Conservation (phyloP, 2,329 filamentous ascomycete species). For the Allantophomopsis lycopodina region DNA sequence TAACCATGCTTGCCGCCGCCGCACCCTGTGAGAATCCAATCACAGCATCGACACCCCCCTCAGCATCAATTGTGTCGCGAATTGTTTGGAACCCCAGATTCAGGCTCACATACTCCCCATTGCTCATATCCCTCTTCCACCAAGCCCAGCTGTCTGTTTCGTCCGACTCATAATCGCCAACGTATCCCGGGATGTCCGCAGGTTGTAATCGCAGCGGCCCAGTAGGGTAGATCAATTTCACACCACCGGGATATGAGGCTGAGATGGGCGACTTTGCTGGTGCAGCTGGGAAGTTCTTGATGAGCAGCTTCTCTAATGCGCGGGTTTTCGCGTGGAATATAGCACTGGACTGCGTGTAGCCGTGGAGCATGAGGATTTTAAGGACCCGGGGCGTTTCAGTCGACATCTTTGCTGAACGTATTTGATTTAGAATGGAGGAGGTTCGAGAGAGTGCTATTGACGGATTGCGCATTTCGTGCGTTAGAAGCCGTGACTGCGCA, state of each 20-base stretch:
- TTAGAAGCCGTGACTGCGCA: no score
- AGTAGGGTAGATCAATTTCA: constrained; percentile 54
- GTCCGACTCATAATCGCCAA: constrained; percentile 21
- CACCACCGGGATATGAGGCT: constrained; percentile 23
- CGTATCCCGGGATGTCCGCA: constrained; percentile 57
- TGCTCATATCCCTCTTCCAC: constrained; percentile 60
- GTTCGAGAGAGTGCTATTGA: no score
- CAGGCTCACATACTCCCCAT: constrained; percentile 52
- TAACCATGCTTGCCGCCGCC: constrained; percentile 57
- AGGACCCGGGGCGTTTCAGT: no score
- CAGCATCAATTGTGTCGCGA: constrained; percentile 43
- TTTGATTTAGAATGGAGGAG: no score
- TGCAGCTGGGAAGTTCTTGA: constrained; percentile 56
- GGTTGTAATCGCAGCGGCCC: constrained; percentile 49
- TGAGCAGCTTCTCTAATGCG: constrained; percentile 67
- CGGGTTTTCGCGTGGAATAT: constrained; percentile 83
- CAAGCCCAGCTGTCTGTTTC: constrained; percentile 64
- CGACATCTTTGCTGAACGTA: no score
- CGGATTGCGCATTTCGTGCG: no score
- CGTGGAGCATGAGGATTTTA: constrained; percentile 17
- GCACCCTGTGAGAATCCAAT: constrained; percentile 77
- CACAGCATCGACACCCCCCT: constrained; percentile 62
- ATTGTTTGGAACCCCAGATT: constrained; percentile 53
- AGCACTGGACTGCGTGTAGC: constrained; percentile 81
- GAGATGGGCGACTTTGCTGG: constrained; percentile 36